These are phyloP conservation scores for Bremia lactucae DNA, from an alignment of 352 stramenopile genomes.

Conservation along the genomic window DNA sequence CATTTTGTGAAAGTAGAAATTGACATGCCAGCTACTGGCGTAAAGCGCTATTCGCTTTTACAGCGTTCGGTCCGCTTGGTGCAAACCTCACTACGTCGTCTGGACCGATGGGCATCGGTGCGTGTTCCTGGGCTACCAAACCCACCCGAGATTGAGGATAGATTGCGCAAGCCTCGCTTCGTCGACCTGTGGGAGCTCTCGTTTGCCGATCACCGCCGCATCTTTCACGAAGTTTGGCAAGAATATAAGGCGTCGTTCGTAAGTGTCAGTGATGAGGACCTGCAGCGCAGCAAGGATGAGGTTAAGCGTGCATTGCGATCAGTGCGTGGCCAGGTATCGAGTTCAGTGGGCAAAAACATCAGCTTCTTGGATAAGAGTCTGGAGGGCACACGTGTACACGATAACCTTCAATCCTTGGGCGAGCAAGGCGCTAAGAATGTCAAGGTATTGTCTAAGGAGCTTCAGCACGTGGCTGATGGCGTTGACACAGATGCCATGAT, in stretches of 20 bases:
- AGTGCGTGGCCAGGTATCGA: slow-evolving; percentile 44
- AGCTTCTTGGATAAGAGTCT: slow-evolving; percentile 51
- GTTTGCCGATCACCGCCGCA: slow-evolving; percentile 48
- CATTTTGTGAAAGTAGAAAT: too few relatives aligned
- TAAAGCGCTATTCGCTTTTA: slow-evolving; percentile 70
- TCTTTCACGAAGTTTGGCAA: slow-evolving; percentile 51
- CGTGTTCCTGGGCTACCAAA: slow-evolving; percentile 61
- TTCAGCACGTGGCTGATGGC: slow-evolving; percentile 36
- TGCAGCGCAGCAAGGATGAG: slow-evolving; percentile 56
- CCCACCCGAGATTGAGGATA: slow-evolving; percentile 42
- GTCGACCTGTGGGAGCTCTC: slow-evolving; percentile 76
- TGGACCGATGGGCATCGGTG: slow-evolving; percentile 41
- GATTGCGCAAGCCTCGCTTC: slow-evolving; percentile 37
- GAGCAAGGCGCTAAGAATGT: slow-evolving; percentile 44
- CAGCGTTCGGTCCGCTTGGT: slow-evolving; percentile 56
- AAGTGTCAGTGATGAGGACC: slow-evolving; percentile 37
- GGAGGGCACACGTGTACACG: slow-evolving; percentile 50
- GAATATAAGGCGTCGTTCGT: slow-evolving; percentile 64
- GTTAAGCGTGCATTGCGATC: slow-evolving; percentile 34
- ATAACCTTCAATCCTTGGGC: slow-evolving; percentile 42
- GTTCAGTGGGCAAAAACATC: slow-evolving; percentile 45
- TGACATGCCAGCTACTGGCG: slow-evolving; percentile 2
- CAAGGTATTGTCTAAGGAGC: slow-evolving; percentile 39
- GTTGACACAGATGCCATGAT: slow-evolving; percentile 56
- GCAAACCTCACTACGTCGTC: slow-evolving; percentile 48